These are phyloP conservation scores for Pseudopithomyces chartarum DNA, from an alignment of 2,329 filamentous ascomycete species.

Conservation along the genomic window DNA sequence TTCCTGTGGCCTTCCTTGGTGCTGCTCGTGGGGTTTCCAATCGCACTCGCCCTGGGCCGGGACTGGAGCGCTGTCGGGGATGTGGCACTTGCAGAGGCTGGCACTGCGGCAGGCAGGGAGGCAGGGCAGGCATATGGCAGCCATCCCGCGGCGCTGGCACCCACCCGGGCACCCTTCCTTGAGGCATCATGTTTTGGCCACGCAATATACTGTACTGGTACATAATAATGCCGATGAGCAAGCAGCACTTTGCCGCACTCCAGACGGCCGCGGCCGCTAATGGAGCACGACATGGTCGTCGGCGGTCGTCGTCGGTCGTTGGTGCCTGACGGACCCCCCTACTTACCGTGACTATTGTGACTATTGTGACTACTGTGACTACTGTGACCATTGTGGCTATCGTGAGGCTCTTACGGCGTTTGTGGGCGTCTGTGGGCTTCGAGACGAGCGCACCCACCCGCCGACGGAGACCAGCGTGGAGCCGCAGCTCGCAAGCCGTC, in stretches of 20 bases:
- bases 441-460: neutral
- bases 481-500: neutral
- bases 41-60: constrained; percentile 14
- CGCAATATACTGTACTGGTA: too few relatives aligned
- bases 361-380: too few relatives aligned
- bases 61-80: constrained; percentile 4
- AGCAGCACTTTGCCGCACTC: too few relatives aligned
- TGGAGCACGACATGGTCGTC: neutral
- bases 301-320: too few relatives aligned
- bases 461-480: neutral
- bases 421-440: neutral
- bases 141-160: constrained; percentile 3
- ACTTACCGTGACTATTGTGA: too few relatives aligned
- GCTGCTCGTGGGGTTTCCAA: neutral
- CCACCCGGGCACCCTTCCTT: too few relatives aligned
- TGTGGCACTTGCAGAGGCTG: too few relatives aligned
- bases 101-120: too few relatives aligned
- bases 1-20: neutral
- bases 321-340: constrained; percentile 1
- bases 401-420: constrained; percentile 3
- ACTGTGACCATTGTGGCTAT: too few relatives aligned
- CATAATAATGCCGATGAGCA: too few relatives aligned
- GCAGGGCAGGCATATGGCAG: too few relatives aligned
- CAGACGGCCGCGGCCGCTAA: constrained; percentile 2
- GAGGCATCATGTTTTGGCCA: constrained; percentile 10